Conservation (phyloP, 306 rosid genomes). For the Quercus agrifolia region DNA sequence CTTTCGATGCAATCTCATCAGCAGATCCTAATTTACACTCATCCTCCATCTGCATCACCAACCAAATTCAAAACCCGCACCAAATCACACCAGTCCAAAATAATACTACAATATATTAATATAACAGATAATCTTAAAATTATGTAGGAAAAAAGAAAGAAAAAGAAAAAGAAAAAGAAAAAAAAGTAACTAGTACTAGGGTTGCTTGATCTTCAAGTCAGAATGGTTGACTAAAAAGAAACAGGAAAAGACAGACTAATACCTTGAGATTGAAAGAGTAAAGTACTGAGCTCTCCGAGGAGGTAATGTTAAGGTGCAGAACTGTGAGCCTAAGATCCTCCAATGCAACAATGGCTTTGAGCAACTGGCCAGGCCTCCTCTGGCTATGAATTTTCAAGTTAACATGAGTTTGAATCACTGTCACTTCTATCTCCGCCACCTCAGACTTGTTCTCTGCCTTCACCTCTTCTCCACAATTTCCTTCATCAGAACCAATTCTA, state of each 20-base stretch:
- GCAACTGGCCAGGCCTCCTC: conserved; percentile 58
- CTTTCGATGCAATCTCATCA: conserved; percentile 72
- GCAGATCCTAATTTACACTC: conserved; percentile 71
- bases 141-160: not conserved
- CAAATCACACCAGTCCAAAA: not conserved
- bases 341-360: conserved; percentile 71
- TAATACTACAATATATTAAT: not conserved
- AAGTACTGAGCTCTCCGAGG: conserved; percentile 53
- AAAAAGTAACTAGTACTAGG: conserved; percentile 7
- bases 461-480: conserved; percentile 36
- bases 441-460: conserved; percentile 72
- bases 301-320: conserved; percentile 82
- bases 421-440: conserved; percentile 59
- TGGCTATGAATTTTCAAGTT: conserved; percentile 74
- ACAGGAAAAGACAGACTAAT: conserved; percentile 27
- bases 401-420: conserved; percentile 86
- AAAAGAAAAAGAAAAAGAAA: not conserved
- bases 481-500: conserved; percentile 41
- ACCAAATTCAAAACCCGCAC: not conserved
- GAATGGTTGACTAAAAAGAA: conserved; percentile 45
- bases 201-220: conserved; percentile 50
- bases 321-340: conserved; percentile 75
- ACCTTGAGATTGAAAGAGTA: conserved; percentile 98
- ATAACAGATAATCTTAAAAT: not conserved
- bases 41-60: conserved; percentile 77